Base-by-base conservation (phyloP, 441 rosid genomes). In the Manihot esculenta region DNA sequence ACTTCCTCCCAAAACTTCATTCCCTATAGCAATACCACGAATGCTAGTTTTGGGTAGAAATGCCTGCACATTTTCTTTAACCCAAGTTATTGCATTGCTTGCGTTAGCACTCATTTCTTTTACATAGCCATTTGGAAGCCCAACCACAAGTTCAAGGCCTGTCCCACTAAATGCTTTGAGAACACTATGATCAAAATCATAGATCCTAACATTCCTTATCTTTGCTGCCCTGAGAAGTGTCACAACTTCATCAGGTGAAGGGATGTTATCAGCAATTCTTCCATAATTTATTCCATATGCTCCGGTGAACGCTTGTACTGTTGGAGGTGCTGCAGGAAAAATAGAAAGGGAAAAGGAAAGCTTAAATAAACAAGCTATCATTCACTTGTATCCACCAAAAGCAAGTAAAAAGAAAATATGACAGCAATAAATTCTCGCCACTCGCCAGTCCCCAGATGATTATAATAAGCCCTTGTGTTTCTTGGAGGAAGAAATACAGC, bases 241-340 rank as follows among this genome's bases (percentile, higher is more conserved):
- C n/a, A 77, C 97, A 63, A 92, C 97, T 74, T 94, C 78, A 38
- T 88, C 90, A 23, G 99, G 99, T 21, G 97, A 86, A 10, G 92
- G 97, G 14, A 94, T 86, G 81, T 94, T 92, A 82, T 92, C 88
- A 7, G 99, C 99, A 42, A 94, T 58, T 75, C 94, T 86, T 70
- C 99, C 99, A 74, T 94, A 94, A 66, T 94, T 94, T 78, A 94
- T 90, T 58, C 99, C 99, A 60, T 90, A 94, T 15, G 97, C 86
- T 72, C 99, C 97, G 0, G 85, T 84, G 77, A 94, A 92, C 54
- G 89, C 89, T 76, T 84, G 80, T 20, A 69, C 85, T 2, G 80
- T 74, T 64, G 64, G 38, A 51, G 80, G 72, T 57, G 74, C 96
- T 86, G 86, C 47, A 64, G 18, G 42, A 49, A 45, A 45, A 27